phyloP scores from a whole-genome alignment of 1,284 basidiomycete genomes.

The Fomes fomentarius region DNA sequence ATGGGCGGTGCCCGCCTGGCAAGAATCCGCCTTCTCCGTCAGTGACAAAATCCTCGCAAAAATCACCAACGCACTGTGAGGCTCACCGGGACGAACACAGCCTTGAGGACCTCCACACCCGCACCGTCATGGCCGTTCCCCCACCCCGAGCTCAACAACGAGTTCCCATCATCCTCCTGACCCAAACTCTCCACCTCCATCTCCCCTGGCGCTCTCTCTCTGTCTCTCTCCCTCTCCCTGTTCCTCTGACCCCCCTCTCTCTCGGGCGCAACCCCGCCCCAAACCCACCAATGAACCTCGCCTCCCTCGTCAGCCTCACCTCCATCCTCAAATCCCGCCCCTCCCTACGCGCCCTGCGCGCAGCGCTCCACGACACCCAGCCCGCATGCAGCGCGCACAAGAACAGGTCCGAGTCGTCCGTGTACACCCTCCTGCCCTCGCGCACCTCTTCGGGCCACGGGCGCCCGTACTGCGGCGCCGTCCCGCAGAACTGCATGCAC shows the following conservation, averaged over 20 bases:
- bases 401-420: slow-evolving; percentile 75
- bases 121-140: slow-evolving; percentile 76
- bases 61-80: background rate
- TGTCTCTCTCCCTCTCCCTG: background rate
- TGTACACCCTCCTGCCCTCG: slow-evolving; percentile 58
- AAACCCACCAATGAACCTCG: slow-evolving; percentile 48
- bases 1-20: slow-evolving; percentile 53
- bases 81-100: slow-evolving; percentile 64
- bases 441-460: slow-evolving; percentile 30
- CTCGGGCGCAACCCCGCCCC: slow-evolving; percentile 27
- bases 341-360: slow-evolving; percentile 50
- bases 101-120: slow-evolving; percentile 68
- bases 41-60: too few species aligned
- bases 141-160: slow-evolving; percentile 69
- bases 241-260: slow-evolving; percentile 23
- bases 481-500: slow-evolving; percentile 34
- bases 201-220: background rate
- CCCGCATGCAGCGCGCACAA: slow-evolving; percentile 75
- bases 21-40: too few species aligned
- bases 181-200: slow-evolving; percentile 31
- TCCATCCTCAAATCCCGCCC: slow-evolving; percentile 60
- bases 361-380: slow-evolving; percentile 62
- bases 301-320: slow-evolving; percentile 45
- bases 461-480: slow-evolving; percentile 23
- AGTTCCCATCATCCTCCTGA: slow-evolving; percentile 61